Evolutionary conservation across 2,329 filamentous ascomycete genomes (phyloP).

Genomic region (Cryphonectria japonica): DNA sequence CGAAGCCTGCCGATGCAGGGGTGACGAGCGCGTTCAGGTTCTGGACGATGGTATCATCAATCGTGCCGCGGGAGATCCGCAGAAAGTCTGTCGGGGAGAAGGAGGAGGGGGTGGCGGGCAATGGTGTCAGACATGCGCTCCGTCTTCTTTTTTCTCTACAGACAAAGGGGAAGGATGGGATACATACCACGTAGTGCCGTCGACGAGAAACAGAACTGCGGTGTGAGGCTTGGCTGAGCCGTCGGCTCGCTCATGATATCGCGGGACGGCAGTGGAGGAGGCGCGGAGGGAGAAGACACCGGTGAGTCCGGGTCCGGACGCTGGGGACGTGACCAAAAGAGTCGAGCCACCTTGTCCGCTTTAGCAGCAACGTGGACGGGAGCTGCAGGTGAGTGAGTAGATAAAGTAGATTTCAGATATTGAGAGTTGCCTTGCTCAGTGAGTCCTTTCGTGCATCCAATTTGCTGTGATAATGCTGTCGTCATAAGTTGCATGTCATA

Average conservation of each 20-base stretch:
- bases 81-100: constrained; percentile 73
- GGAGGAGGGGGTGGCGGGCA: constrained; percentile 2
- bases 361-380: neutral
- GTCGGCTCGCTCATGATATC: constrained; percentile 52
- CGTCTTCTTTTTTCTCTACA: no score
- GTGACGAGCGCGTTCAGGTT: constrained; percentile 89
- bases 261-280: constrained; percentile 38
- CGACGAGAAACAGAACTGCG: constrained; percentile 79
- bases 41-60: constrained; percentile 93
- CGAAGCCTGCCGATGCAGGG: constrained; percentile 73
- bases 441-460: neutral
- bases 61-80: constrained; percentile 77
- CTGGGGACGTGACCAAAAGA: constrained; percentile 52
- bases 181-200: constrained; percentile 67
- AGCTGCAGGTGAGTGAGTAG: neutral
- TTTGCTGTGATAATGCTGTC: neutral
- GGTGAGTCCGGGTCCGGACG: neutral
- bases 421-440: neutral
- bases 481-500: neutral
- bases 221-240: constrained; percentile 61
- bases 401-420: neutral
- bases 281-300: constrained; percentile 42
- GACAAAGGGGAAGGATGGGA: neutral
- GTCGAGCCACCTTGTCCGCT: constrained; percentile 49
- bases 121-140: neutral